phyloP scores from a whole-genome alignment of 805 yeast genomes.

The Saccharomycopsis sp. region DNA sequence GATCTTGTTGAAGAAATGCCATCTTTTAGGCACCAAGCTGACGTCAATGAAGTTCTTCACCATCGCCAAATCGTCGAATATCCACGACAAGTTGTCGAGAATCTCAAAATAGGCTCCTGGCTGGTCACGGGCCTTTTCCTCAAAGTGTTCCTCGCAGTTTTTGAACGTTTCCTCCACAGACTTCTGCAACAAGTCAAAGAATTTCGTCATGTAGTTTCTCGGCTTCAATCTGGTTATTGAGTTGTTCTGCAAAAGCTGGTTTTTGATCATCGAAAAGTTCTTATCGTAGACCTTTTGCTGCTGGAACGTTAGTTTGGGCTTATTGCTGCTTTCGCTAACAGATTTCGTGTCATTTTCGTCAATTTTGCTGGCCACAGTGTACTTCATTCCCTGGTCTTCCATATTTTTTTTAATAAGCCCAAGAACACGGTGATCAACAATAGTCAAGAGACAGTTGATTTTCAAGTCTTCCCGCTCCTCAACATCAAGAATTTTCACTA shows the following conservation, averaged over 20 bases:
- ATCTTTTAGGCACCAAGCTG: conserved; percentile 58
- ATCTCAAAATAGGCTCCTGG: conserved; percentile 39
- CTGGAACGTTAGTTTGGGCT: conserved; percentile 19
- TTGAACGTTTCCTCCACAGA: conserved; percentile 62
- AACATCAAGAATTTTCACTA: conserved; percentile 69
- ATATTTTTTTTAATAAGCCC: conserved; percentile 19
- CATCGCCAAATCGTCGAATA: conserved; percentile 62
- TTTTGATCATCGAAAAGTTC: conserved; percentile 27
- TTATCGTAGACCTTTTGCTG: conserved; percentile 19
- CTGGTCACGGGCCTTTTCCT: conserved; percentile 28
- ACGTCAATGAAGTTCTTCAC: conserved; percentile 55
- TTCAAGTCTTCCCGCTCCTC: conserved; percentile 78
- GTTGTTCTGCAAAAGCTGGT: conserved; percentile 33
- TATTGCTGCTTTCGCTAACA: not conserved
- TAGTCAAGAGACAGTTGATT: conserved; percentile 29
- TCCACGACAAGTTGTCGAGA: conserved; percentile 71
- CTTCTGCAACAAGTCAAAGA: conserved; percentile 50
- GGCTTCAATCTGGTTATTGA: conserved; percentile 36
- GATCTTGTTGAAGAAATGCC: conserved; percentile 64
- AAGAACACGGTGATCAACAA: conserved; percentile 26
- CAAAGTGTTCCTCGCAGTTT: conserved; percentile 52
- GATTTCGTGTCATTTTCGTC: conserved; percentile 7
- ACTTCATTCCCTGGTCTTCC: conserved; percentile 21
- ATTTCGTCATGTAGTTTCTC: conserved; percentile 57
- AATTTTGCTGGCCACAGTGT: conserved; percentile 18